Evolutionary conservation across 2,329 filamentous ascomycete species (phyloP).

Genomic region (Venturia pyrina): DNA sequence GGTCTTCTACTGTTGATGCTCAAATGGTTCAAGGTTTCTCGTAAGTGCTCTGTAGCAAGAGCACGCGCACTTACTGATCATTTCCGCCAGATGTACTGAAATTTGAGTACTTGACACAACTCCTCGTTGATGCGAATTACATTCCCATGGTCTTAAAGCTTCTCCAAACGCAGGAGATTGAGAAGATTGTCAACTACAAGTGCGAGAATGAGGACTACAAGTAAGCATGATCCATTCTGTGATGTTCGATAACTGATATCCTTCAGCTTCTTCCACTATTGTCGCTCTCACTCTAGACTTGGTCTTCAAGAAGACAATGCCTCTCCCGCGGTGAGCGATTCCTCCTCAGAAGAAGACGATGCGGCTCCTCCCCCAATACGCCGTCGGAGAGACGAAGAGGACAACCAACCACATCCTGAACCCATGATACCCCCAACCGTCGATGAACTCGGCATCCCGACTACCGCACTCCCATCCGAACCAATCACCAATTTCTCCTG

Average conservation of each 20-base stretch:
- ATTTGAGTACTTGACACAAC: constrained; percentile 89
- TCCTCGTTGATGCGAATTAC: constrained; percentile 91
- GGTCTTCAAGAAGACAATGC: constrained; percentile 21
- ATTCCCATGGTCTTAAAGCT: constrained; percentile 86
- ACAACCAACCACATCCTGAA: constrained; percentile 21
- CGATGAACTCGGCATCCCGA: constrained; percentile 79
- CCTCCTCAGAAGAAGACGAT: constrained; percentile 44
- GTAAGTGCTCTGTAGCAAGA: constrained; percentile 42
- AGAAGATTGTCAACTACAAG: constrained; percentile 77
- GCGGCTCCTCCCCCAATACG: constrained; percentile 75
- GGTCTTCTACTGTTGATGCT: constrained; percentile 76
- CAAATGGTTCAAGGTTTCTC: constrained; percentile 94
- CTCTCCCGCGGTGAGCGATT: constrained; percentile 16
- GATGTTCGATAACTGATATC: constrained; percentile 16
- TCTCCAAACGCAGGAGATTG: constrained; percentile 88
- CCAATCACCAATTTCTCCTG: constrained; percentile 86
- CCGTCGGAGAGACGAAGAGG: constrained; percentile 37
- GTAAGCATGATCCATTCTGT: constrained; percentile 35
- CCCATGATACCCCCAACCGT: constrained; percentile 46
- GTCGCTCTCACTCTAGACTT: constrained; percentile 61
- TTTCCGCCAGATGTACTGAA: constrained; percentile 66
- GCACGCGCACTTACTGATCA: constrained; percentile 15
- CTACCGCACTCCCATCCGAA: constrained; percentile 56
- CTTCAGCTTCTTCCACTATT: constrained; percentile 80
- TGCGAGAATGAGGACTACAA: constrained; percentile 74